Evolutionary conservation across 306 rosid genomes (phyloP), one percentile per base, ranked within the genome.

Genomic region (Datisca glomerata): DNA sequence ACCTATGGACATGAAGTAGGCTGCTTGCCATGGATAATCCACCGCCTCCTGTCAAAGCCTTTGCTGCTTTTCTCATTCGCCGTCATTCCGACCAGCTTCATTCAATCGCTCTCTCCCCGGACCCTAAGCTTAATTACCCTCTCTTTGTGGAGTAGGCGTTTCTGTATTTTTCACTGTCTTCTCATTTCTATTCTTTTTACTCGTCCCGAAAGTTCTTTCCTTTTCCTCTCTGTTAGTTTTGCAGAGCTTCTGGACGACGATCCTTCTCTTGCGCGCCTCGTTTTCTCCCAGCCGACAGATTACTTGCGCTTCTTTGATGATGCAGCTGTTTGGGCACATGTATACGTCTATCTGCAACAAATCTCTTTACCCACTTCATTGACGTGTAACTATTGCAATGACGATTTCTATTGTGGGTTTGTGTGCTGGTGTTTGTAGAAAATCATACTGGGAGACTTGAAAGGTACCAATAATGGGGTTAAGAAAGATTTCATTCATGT

Each of bases 281-380:
- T 87, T 57, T 87, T 74, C 50, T 18, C 76, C 24, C 76, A 74
- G 60, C 87, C 97, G 41, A 56, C 53, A 0, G 53, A 64, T 24
- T 80, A 61, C 55, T 60, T 87, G 42, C 76, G 56, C n/a, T 4
- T 65, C n/a, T 78, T 87, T 39, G 93, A 87, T n/a, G 64, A 68
- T 27, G 94, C 97, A 18, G 93, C 94, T 39, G 45, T 80, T 40
- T 63, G 74, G 83, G 85, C 86, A 41, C 89, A 79, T 35, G 96
- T 85, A 12, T 33, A 7, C 36, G n/a, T n/a, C n/a, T n/a, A n/a
- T n/a, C n/a, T n/a, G n/a, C n/a, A n/a, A n/a, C n/a, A n/a, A n/a
- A 10, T 35, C 10, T 2, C 40, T 19, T 20, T 2, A 11, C 28
- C 2, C 8, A 12, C 19, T 3, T 1, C 3, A n/a, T 29, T 5